Base-by-base conservation (phyloP, 225 moss, liverwort and hornwort species). In the Marchantia paleacea region DNA sequence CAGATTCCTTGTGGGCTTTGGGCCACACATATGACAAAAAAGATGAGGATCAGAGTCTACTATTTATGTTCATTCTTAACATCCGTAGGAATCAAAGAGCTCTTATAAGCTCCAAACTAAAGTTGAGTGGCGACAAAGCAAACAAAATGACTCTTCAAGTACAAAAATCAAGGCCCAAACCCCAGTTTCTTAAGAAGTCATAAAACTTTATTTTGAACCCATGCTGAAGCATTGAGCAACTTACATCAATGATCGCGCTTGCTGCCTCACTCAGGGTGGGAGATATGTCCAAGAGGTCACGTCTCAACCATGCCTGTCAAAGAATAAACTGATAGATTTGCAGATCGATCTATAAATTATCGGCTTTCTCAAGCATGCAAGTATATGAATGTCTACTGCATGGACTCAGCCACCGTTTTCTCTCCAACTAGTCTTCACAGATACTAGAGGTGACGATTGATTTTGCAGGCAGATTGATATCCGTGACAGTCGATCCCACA, bases 171-270 rank as follows among this genome's bases (percentile, higher is more conserved):
- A 18, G 7, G 16, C 19, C 22, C 58, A 58, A 58, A 8, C 19
- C 58, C 58, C 8, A 16, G n/a, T n/a, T n/a, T n/a, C n/a, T n/a
- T n/a, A n/a, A n/a, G n/a, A n/a, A n/a, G n/a, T n/a, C n/a, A n/a
- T n/a, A n/a, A n/a, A n/a, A n/a, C n/a, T n/a, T n/a, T n/a, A n/a
- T n/a, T n/a, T 39, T 39, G 39, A 39, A 2, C 2, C 3, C 39
- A 39, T 39, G 39, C 5, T 12, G 1, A 57, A 5, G 57, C 19
- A 12, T 12, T 57, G 13, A 28, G 28, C 22, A 78, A 76, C 88
- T 69, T 85, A 97, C 96, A 84, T 97, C 97, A 72, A 97, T 92
- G 72, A 97, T 97, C 50, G 97, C 97, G 74, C 97, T 97, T 39
- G 91, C 97, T 25, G 97, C 93, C 85, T 97, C 97, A 80, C 83